phyloP scores from a whole-genome alignment of 768 basidiomycete genomes.

The Phaffia tasmanica region DNA sequence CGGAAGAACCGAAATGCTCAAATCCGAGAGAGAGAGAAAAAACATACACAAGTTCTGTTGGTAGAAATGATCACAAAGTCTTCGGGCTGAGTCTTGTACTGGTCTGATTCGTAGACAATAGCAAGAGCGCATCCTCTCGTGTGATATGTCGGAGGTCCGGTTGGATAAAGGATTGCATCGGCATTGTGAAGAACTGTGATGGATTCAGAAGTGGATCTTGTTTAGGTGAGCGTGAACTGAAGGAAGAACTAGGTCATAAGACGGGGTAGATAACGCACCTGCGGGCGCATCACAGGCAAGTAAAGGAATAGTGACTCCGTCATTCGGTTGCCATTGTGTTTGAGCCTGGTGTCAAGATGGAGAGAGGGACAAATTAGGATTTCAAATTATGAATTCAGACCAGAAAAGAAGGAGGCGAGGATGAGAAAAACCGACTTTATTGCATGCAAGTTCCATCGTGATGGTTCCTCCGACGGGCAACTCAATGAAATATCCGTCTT shows the following conservation, averaged over 20 bases:
- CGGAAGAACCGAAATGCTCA: too few species aligned
- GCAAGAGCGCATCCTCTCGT: slow-evolving; percentile 5
- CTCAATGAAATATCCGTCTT: not conserved
- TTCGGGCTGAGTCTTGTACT: slow-evolving; percentile 4
- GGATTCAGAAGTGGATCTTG: not conserved
- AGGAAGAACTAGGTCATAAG: too few species aligned
- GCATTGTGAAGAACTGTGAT: not conserved
- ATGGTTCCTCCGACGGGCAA: not conserved
- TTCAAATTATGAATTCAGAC: too few species aligned
- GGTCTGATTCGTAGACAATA: slow-evolving; percentile 1
- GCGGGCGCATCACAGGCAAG: not conserved
- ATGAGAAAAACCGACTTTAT: not conserved
- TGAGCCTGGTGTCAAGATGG: not conserved
- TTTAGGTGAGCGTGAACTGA: too few species aligned
- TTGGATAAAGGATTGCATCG: not conserved
- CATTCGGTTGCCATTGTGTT: slow-evolving; percentile 5
- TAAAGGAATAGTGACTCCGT: slow-evolving; percentile 2
- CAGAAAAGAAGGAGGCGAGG: not conserved
- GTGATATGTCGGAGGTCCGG: slow-evolving; percentile 1
- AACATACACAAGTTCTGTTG: not conserved
- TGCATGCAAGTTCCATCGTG: not conserved
- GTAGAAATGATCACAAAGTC: slow-evolving; percentile 8
- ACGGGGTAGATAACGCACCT: too few species aligned
- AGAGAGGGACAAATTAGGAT: too few species aligned
- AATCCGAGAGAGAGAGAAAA: too few species aligned